Evolutionary conservation across 495 filamentous ascomycete genomes (phyloP), one percentile per base, ranked within the genome.

Genomic region (Lindgomyces ingoldianus): DNA sequence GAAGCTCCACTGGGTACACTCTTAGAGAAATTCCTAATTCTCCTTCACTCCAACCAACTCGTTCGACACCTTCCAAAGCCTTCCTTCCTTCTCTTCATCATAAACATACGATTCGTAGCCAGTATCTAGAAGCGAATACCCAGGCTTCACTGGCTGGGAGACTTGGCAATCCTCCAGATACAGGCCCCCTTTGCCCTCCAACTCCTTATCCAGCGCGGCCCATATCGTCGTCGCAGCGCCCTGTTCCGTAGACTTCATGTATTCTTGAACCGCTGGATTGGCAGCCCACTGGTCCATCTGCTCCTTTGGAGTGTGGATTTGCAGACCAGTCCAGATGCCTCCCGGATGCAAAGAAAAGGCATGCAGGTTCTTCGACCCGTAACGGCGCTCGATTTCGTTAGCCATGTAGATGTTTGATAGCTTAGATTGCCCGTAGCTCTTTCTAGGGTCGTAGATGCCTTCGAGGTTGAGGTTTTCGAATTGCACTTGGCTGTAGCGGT

Each of bases 221-320:
- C 66, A 77, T 1, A 81, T 70, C 1, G 64, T 76, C 6, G 80
- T 81, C 10, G 80, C 78, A 41, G 75, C 75, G 4, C 75, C 79
- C 46, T 66, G 56, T 10, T 57, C 68, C 30, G 42, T 6, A 59
- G 44, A 68, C 53, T 68, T 68, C 60, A 70, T 65, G 33, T 60
- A 16, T 1, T 39, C 48, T 11, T 42, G 11, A 19, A 65, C 57
- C 11, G 14, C 45, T 18, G 52, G 45, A 2, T 21, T 57, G 10
- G 30, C 25, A 50, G 64, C 52, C 54, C 62, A 66, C 10, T 27
- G 30, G 2, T 59, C 55, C 46, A 63, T 71, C 25, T 68, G 27
- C 25, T 73, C 70, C 9, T 70, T 55, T 0, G 68, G 25, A 0
- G 70, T 52, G 33, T 74, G 59, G 9, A 57, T 66, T 25, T 77